These are phyloP conservation scores for Prunus padus DNA, from an alignment of 306 rosid genomes.

Conservation along the genomic window DNA sequence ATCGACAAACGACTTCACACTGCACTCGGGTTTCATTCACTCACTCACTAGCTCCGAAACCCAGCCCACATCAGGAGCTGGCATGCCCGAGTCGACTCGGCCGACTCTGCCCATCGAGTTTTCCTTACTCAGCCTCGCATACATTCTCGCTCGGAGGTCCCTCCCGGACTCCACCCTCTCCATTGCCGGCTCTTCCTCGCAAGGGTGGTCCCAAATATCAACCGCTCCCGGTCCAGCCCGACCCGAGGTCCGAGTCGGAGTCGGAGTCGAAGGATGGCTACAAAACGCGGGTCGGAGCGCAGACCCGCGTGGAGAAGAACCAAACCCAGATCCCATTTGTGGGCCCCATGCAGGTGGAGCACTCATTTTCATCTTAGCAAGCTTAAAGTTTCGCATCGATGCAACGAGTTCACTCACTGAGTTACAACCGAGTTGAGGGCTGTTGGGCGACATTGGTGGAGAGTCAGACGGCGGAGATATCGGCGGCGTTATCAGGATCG, in stretches of 20 bases:
- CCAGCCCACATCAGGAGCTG: slow-evolving; percentile 66
- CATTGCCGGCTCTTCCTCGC: slow-evolving; percentile 59
- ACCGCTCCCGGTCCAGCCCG: background rate
- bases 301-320: slow-evolving; percentile 37
- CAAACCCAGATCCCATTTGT: slow-evolving; percentile 23
- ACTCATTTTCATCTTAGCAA: slow-evolving; percentile 37
- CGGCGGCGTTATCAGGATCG: slow-evolving; percentile 51
- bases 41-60: slow-evolving; percentile 48
- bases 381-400: slow-evolving; percentile 40
- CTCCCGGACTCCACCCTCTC: slow-evolving; percentile 89
- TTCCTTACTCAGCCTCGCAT: slow-evolving; percentile 61
- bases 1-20: background rate
- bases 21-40: slow-evolving; percentile 15
- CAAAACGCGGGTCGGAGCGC: slow-evolving; percentile 31
- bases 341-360: slow-evolving; percentile 26
- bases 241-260: slow-evolving; percentile 10
- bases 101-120: slow-evolving; percentile 38
- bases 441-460: slow-evolving; percentile 50
- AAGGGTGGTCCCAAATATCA: slow-evolving; percentile 34
- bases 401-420: slow-evolving; percentile 36
- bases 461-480: slow-evolving; percentile 45
- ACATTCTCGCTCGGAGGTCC: slow-evolving; percentile 61
- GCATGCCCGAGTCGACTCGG: slow-evolving; percentile 9
- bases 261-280: slow-evolving; percentile 29
- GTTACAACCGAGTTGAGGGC: slow-evolving; percentile 25